Evolutionary conservation across 768 basidiomycete species (phyloP).

Genomic region (Termitomyces sp.): DNA sequence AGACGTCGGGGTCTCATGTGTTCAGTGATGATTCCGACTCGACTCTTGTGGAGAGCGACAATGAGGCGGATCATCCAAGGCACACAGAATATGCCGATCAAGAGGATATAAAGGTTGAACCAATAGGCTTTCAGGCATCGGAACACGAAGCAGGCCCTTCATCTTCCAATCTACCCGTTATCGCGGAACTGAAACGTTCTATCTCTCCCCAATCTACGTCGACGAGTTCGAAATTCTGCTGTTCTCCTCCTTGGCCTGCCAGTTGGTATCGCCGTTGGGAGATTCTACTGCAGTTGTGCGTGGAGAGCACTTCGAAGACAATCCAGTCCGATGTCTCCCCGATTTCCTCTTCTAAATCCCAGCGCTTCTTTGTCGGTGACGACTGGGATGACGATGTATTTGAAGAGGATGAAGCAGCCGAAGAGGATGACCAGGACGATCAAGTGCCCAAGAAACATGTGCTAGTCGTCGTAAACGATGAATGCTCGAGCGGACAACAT

Average conservation of each 20-base stretch:
- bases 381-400: conserved; percentile 7
- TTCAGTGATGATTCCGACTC: conserved; percentile 49
- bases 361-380: conserved; percentile 17
- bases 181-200: background rate
- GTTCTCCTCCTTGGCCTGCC: conserved; percentile 28
- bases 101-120: background rate
- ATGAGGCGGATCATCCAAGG: conserved; percentile 3
- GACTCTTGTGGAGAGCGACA: conserved; percentile 51
- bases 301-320: conserved; percentile 12
- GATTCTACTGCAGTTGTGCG: conserved; percentile 39
- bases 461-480: conserved; percentile 14
- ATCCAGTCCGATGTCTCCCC: background rate
- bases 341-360: conserved; percentile 5
- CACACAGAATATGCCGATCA: background rate
- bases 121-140: background rate
- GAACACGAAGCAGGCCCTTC: background rate
- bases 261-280: conserved; percentile 55
- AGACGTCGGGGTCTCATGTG: conserved; percentile 26
- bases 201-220: conserved; percentile 1
- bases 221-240: conserved; percentile 5
- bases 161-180: background rate
- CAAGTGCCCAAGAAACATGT: conserved; percentile 8
- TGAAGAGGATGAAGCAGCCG: conserved; percentile 11
- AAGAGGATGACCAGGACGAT: conserved; percentile 15
- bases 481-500: background rate